Conservation (phyloP, 352 stramenopile species). For the Globisporangium irregulare region DNA sequence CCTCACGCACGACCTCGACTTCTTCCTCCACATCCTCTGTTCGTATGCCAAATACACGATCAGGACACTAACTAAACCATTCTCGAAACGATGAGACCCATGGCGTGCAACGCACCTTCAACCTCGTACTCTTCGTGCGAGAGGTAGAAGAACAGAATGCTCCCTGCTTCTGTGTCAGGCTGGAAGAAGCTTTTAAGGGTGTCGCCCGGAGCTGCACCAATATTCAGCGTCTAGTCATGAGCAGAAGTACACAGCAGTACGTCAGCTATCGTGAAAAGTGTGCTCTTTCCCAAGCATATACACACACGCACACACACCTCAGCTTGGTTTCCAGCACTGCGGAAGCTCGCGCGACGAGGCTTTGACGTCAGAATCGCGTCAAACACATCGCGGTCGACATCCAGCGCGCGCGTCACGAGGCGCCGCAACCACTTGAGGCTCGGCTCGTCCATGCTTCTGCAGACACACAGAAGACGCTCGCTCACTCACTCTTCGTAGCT, state of each 20-base stretch:
- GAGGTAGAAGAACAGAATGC: slow-evolving; percentile 76
- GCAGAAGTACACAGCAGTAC: background rate
- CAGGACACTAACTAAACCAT: background rate
- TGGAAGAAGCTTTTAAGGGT: slow-evolving; percentile 61
- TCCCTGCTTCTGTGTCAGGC: slow-evolving; percentile 47
- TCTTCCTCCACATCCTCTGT: slow-evolving; percentile 80
- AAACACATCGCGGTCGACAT: slow-evolving; percentile 52
- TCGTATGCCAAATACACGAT: background rate
- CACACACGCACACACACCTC: slow-evolving; percentile 21
- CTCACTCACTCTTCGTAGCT: background rate
- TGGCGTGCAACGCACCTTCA: slow-evolving; percentile 31
- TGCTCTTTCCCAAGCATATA: background rate
- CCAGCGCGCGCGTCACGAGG: slow-evolving; percentile 57
- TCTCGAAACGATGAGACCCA: background rate
- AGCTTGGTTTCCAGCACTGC: slow-evolving; percentile 33
- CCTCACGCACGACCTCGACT: slow-evolving; percentile 52
- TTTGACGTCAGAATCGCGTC: slow-evolving; percentile 47
- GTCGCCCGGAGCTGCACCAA: slow-evolving; percentile 25
- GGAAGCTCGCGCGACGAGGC: slow-evolving; percentile 24
- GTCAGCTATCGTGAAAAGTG: background rate
- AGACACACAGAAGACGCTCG: background rate
- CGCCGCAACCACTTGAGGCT: slow-evolving; percentile 55
- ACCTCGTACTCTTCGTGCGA: slow-evolving; percentile 64
- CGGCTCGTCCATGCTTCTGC: slow-evolving; percentile 45
- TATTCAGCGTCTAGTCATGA: slow-evolving; percentile 19